These are phyloP conservation scores for Hypoxylon sp. DNA, from an alignment of 2,329 filamentous ascomycete species.

Conservation along the genomic window DNA sequence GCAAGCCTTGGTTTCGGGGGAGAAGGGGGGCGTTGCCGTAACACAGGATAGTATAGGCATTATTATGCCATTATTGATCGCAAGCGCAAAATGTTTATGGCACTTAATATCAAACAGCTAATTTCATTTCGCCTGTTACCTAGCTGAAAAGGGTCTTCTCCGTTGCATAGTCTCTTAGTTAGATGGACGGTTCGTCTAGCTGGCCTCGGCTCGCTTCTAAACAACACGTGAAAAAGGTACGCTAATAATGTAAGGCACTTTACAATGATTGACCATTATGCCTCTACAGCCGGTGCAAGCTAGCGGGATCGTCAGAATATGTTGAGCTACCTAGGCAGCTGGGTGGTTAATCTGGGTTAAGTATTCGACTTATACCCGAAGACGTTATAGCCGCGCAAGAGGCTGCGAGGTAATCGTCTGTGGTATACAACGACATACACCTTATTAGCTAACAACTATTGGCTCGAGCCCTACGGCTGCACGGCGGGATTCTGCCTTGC, in stretches of 20 bases:
- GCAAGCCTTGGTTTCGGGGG: neutral
- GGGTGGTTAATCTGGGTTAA: slow-evolving; percentile 4
- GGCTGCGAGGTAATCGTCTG: no score
- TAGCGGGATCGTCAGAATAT: slow-evolving; percentile 26
- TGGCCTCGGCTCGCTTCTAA: neutral
- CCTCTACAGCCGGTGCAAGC: slow-evolving; percentile 14
- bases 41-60: slow-evolving; percentile 12
- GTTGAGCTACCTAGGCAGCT: neutral
- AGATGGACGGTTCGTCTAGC: no score
- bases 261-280: neutral
- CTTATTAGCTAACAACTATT: neutral
- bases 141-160: slow-evolving; percentile 24
- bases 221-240: neutral
- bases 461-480: neutral
- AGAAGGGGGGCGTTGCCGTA: slow-evolving; percentile 25
- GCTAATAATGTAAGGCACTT: neutral
- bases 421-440: neutral
- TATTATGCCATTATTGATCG: slow-evolving; percentile 7
- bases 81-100: neutral
- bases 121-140: slow-evolving; percentile 15
- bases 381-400: no score
- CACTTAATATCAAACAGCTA: slow-evolving; percentile 16
- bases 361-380: no score
- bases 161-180: no score
- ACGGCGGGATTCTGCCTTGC: no score